Evolutionary conservation across 108 stramenopile genomes (phyloP), one percentile per base, ranked within the genome.

Genomic region (Nitzschia putrida): DNA sequence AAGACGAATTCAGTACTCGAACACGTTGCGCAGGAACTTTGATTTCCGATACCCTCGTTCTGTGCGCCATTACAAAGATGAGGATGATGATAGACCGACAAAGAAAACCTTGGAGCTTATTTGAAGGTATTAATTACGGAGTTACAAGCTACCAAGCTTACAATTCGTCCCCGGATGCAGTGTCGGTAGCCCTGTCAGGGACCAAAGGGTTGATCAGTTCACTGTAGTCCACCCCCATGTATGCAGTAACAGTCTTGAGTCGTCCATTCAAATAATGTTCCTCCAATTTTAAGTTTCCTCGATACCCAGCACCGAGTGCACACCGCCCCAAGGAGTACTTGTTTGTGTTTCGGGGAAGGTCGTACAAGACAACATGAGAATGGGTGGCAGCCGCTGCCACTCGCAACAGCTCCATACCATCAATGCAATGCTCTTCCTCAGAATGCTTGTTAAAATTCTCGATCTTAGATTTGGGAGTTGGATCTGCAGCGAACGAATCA

Each of bases 181-280:
- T 72, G 61, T 21, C n/a, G 23, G 21, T 37, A 18, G 34, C 52
- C 23, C 25, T 13, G 56, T 57, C 53, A 25, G 13, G 41, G 1
- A 40, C 18, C 2, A 52, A 45, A 12, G 23, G 29, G 53, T 73
- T 69, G 55, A 79, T 69, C 53, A 73, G 43, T n/a, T 49, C 37
- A 24, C 57, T 57, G 49, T 66, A 80, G 54, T 80, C 78, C 12
- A 56, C 69, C 18, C 92, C 92, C 64, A 94, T 77, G 69, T 92
- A 95, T n/a, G 89, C 90, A 21, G 91, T 92, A 7, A 91, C 89
- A 4, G 93, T 95, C 76, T 95, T 95, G 64, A 95, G 77, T 18
- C 88, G 88, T 22, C 88, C 89, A 66, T 92, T 95, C 22, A 95
- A 51, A 66, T 88, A 90, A 74, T 95, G 89, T 42, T 95, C 90